A percentile compares a stretch with the other conserved stretches of the same genome.
These are phyloP conservation scores for Paramecium sonneborni DNA, from an alignment of 73 alveolate species.

Conservation along the genomic window DNA sequence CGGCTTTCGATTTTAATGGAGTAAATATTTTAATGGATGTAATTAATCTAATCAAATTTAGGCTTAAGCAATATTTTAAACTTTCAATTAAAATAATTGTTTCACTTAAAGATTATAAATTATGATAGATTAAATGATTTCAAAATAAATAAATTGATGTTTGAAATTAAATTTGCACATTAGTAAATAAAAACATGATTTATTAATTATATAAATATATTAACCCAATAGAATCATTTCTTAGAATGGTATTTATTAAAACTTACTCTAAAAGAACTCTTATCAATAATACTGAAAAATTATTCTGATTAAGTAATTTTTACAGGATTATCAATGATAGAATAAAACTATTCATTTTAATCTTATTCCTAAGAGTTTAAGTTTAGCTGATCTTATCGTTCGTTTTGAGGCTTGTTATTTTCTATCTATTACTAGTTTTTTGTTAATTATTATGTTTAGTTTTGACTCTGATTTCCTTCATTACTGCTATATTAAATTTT, in stretches of 20 bases:
- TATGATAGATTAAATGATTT: not conserved
- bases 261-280: not conserved
- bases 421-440: not conserved
- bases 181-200: not conserved
- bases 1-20: not conserved
- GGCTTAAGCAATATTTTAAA: not conserved
- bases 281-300: not conserved
- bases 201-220: not conserved
- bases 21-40: slow-evolving; percentile 30
- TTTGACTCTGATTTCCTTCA: not conserved
- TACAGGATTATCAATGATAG: not conserved
- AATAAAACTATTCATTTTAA: not conserved
- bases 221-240: not conserved
- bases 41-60: not conserved
- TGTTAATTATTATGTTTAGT: not conserved
- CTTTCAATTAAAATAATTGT: not conserved
- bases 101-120: not conserved
- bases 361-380: not conserved
- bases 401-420: not conserved
- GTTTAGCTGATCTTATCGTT: no score
- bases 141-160: not conserved
- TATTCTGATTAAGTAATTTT: slow-evolving; percentile 2
- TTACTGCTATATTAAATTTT: not conserved
- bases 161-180: not conserved
- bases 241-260: not conserved